Evolutionary conservation across 2,329 filamentous ascomycete species (phyloP), one percentile per base, ranked within the genome.

Genomic region (Cercospora brassicicola): DNA sequence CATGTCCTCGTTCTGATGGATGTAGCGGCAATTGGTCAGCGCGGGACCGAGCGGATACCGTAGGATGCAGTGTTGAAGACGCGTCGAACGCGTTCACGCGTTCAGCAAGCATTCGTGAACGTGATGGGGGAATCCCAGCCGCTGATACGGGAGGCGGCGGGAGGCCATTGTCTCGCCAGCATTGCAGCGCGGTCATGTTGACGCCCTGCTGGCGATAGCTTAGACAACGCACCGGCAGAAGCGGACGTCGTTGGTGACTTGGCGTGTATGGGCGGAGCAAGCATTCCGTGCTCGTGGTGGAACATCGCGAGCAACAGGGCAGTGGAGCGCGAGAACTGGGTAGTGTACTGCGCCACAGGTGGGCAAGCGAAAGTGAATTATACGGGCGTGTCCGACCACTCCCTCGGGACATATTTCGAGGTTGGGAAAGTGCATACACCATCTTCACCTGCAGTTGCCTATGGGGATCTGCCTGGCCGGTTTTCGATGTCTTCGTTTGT

Each of bases 321-420:
- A 63, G 59, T 59, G 33, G n/a, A 57, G 13, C 60, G 39, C 48
- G 59, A 67, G 33, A 56, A 67, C 31, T 67, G 59, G 65, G 51
- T 23, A 48, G 28, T 36, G 42, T 13, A n/a, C 65, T 62, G 59
- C 65, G 65, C 65, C 64, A 66, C 64, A 66, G 42, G 13, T 55
- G 28, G 61, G 20, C 48, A 63, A 67, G 60, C 60, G 64, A 66
- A 57, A 62, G 59, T 51, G 59, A 61, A 63, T 62, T 63, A 33
- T 59, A 39, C 65, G 65, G 59, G 31, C 51, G 28, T 45, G 65
- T 57, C 51, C 59, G 65, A 26, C 51, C 62, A 64, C 31, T 64
- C 30, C 23, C 42, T 53, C 42, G 26, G 60, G 42, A 53, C 53
- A 42, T 36, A 63, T 33, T 48, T 33, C 30, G 48, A 55, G 39